Base-by-base conservation (phyloP, 768 basidiomycete genomes). In the Phlegmacium glaucopus region DNA sequence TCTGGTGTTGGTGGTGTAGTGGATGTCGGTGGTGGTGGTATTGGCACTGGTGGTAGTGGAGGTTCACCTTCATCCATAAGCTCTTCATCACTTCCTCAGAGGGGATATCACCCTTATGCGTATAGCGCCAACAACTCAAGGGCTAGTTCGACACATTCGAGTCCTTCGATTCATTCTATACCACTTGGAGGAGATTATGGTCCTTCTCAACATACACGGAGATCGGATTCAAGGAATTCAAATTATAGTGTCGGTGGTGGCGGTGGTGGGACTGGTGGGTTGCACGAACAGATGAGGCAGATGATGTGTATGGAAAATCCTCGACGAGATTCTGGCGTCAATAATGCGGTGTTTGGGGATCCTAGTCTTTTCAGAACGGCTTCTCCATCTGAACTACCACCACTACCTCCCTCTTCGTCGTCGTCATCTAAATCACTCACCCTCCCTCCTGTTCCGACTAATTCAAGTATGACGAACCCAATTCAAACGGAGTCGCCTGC, bases 81-180 rank as follows among this genome's bases (percentile, higher is more conserved):
- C 8, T 37, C 36, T 17, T 17, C n/a, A 17, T 37, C 17, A 1
- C 9, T n/a, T n/a, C 22, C 49, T 13, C 37, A 45, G 2, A 70
- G 81, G 43, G 75, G 77, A 39, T 79, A 82, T 53, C 79, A 85
- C 59, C 74, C 85, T 16, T 83, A 83, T 43, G 77, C 74, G 9
- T 55, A 60, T 44, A 74, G 73, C 43, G 61, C 63, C 17, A 61
- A 62, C 32, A 64, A 65, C 18, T 69, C 72, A n/a, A 54, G 74
- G 16, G 55, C 67, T 5, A 65, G 68, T 16, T 76, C 72, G 43
- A 67, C 74, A 3, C 72, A 74, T 43, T 75, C 72, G 37, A 77
- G 77, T 48, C 75, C 76, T 13, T 70, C 69, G 51, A 65, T 68
- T 42, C 71, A 69, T 52, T 55, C 66, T 17, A 54, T 75, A 7